Percentiles rank a stretch among this genome's conserved stretches.
These are phyloP conservation scores for Dictyostelium firmibasis DNA, from an alignment of 78 protist species.

Conservation along the genomic window DNA sequence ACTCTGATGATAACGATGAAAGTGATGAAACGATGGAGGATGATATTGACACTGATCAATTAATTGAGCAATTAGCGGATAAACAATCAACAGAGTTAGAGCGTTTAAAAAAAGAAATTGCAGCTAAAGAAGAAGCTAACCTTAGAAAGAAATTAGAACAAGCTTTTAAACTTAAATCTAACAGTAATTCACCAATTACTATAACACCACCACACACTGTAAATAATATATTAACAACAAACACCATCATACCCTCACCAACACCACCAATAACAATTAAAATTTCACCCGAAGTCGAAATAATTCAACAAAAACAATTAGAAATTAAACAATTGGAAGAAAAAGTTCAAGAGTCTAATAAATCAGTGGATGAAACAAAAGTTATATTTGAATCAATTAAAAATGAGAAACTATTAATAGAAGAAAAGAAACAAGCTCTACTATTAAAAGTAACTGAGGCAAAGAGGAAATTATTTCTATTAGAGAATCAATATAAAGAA, in stretches of 20 bases:
- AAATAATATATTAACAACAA: not conserved
- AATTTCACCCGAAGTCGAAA: not conserved
- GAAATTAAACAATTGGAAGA: not conserved
- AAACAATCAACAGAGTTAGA: constrained; percentile 22
- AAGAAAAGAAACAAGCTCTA: not conserved
- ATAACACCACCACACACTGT: not conserved
- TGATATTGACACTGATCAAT: not conserved
- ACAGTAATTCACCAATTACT: not conserved
- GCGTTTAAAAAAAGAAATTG: constrained; percentile 20
- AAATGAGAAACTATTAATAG: not conserved
- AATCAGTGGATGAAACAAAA: not conserved
- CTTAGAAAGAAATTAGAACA: constrained; percentile 58
- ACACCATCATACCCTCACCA: not conserved
- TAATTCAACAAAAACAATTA: not conserved
- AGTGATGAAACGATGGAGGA: not conserved
- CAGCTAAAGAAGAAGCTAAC: constrained; percentile 27
- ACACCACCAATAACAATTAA: not conserved
- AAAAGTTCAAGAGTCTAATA: not conserved
- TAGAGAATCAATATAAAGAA: not conserved
- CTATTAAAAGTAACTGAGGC: not conserved
- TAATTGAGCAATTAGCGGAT: constrained; percentile 2
- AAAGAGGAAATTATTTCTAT: not conserved
- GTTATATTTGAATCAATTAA: not conserved
- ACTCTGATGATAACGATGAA: constrained; percentile 9
- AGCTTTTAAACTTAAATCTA: not conserved